Evolutionary conservation across 2,329 filamentous ascomycete genomes (phyloP).

Genomic region (Xenosphaeropsis pyriputrescens): DNA sequence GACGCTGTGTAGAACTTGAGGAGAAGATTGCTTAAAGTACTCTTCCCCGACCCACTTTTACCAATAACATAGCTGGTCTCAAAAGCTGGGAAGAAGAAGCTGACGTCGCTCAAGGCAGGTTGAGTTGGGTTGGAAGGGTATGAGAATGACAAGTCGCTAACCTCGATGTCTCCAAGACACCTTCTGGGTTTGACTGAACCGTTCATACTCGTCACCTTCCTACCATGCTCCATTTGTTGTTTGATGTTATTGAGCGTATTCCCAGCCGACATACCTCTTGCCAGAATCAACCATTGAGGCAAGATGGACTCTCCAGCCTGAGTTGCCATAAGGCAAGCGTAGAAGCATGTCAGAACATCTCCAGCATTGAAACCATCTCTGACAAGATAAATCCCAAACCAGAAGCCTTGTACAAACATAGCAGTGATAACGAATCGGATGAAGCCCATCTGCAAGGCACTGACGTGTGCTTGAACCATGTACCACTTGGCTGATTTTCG

Average conservation of each 20-base stretch:
- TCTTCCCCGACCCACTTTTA: conserved; percentile 82
- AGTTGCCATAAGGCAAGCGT: conserved; percentile 62
- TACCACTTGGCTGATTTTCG: conserved; percentile 47
- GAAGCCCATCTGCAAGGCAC: conserved; percentile 57
- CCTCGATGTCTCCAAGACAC: conserved; percentile 53
- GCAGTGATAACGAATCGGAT: conserved; percentile 59
- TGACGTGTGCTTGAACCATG: conserved; percentile 50
- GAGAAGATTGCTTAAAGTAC: conserved; percentile 70
- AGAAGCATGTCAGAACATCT: conserved; percentile 71
- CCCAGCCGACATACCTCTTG: conserved; percentile 67
- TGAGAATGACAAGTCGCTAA: conserved; percentile 60
- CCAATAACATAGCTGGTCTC: conserved; percentile 72
- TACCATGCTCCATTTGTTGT: conserved; percentile 14
- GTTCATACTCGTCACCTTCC: conserved; percentile 14
- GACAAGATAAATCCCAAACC: conserved; percentile 66
- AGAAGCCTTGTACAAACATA: conserved; percentile 83
- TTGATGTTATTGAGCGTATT: conserved; percentile 39
- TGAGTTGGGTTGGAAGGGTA: conserved; percentile 59
- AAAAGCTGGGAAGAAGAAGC: conserved; percentile 56
- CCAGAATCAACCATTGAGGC: conserved; percentile 62
- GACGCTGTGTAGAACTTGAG: conserved; percentile 60
- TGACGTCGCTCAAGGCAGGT: conserved; percentile 42
- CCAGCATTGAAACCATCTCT: conserved; percentile 40
- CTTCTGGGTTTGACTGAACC: conserved; percentile 18
- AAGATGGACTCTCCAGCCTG: conserved; percentile 61